These are phyloP conservation scores for Neurospora pannonica DNA, from an alignment of 495 filamentous ascomycete species.

Conservation along the genomic window DNA sequence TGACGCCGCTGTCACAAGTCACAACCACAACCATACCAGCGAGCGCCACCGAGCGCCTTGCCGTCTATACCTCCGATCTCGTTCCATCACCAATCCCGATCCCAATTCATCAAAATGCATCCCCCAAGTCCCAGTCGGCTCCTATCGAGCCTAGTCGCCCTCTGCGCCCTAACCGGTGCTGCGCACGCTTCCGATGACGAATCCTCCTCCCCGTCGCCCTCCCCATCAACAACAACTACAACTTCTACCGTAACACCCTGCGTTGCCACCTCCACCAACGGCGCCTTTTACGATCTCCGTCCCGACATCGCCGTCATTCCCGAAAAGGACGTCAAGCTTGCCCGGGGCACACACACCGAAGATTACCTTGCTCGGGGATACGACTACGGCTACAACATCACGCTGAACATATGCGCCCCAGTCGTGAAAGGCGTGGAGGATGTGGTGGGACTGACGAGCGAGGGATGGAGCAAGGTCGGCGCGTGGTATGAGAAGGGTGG, in stretches of 20 bases:
- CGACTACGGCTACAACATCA: constrained; percentile 86
- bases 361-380: constrained; percentile 80
- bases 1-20: neutral
- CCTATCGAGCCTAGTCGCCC: constrained; percentile 6
- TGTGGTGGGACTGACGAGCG: constrained; percentile 57
- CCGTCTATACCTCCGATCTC: neutral
- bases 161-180: constrained; percentile 11
- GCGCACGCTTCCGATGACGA: constrained; percentile 9
- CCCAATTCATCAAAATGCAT: constrained; percentile 11
- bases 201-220: constrained; percentile 4
- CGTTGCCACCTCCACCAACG: constrained; percentile 65
- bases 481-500: constrained; percentile 74
- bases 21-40: neutral
- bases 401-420: constrained; percentile 83
- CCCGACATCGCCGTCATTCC: constrained; percentile 51
- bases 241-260: constrained; percentile 50
- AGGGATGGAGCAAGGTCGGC: constrained; percentile 69
- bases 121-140: constrained; percentile 1
- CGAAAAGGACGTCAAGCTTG: constrained; percentile 34
- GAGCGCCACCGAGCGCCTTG: constrained; percentile 1
- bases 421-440: constrained; percentile 69
- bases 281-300: constrained; percentile 84
- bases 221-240: constrained; percentile 4
- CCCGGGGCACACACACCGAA: constrained; percentile 24
- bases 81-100: neutral